Evolutionary conservation across 2,329 filamentous ascomycete species (phyloP), one percentile per base, ranked within the genome.

Genomic region (Xylariaceae sp.): DNA sequence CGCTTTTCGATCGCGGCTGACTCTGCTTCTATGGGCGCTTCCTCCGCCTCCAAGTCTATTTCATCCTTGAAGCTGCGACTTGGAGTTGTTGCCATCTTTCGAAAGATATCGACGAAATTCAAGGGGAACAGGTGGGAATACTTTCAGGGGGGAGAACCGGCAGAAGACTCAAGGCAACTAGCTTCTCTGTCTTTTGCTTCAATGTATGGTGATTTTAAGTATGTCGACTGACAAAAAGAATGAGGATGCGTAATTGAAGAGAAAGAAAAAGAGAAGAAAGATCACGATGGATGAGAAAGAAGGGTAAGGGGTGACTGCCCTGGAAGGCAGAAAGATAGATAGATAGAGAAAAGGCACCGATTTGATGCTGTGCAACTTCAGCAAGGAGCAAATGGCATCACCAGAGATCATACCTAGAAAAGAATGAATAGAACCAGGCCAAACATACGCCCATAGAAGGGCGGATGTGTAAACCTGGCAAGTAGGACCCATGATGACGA

Each of bases 1-100:
- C 39, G 55, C 1, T 37, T 18, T 44, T 60, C 57, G n/a, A 64
- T 62, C 2, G 11, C 35, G 4, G 50, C 55, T 23, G 51, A 51
- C 47, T 53, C 54, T 3, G 18, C 47, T 6, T 61, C 61, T 8
- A 48, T 39, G 0, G 51, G 51, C n/a, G 6, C 1, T 6, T 63
- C 59, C 41, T 63, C 61, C 17, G 13, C 48, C 30, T 57, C 41
- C 10, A 5, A 30, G 41, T 39, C 51, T 50, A 51, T 54, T 5
- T 55, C 56, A 44, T 5, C 3, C 17, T 48, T 39, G 6, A 13
- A 11, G 9, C 4, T 5, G 13, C n/a, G 1, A 2, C 3, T 41
- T 3, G 50, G 15, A 15, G 10, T 45, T 15, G 5, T 1, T 2
- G 13, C 18, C 2, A 10, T 30, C 11, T 18, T 5, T 8, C 34